Percentiles rank a stretch among this genome's conserved stretches.
phyloP scores from a whole-genome alignment of 176 grass and related monocot genomes.

The Raddia guianensis region DNA sequence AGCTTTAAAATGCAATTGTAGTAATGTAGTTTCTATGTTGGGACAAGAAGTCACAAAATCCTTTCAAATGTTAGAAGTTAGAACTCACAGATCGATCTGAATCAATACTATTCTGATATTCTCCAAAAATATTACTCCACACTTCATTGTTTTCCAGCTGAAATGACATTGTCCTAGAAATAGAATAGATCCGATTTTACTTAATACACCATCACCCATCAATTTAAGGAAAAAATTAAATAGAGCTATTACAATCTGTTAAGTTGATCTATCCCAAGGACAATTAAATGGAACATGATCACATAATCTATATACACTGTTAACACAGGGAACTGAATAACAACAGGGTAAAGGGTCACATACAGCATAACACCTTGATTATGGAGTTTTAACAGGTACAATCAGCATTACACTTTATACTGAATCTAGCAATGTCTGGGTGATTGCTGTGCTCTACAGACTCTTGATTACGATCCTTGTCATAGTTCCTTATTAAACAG shows the following conservation, averaged over 20 bases:
- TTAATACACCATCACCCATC: not conserved
- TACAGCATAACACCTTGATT: not conserved
- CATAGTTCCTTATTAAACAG: not conserved
- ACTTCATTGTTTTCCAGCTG: not conserved
- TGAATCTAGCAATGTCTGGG: constrained; percentile 8
- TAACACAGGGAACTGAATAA: not conserved
- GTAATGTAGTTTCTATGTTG: not conserved
- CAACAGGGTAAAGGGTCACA: not conserved
- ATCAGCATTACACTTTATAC: not conserved
- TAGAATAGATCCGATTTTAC: constrained; percentile 8
- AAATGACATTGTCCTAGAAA: constrained; percentile 22
- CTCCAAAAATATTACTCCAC: not conserved
- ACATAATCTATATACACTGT: not conserved
- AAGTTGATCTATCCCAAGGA: not conserved
- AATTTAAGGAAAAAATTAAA: constrained; percentile 2
- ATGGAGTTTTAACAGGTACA: not conserved
- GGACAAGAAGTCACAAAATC: not conserved
- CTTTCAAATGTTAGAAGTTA: not conserved
- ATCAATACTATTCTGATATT: not conserved
- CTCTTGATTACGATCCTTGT: not conserved
- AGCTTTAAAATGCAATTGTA: not conserved
- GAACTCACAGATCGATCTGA: not conserved
- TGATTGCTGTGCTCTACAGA: not conserved
- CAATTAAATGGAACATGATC: constrained; percentile 24
- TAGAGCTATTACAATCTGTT: not conserved